phyloP scores from a whole-genome alignment of 108 stramenopile species.

The Conticribra guillardii region DNA sequence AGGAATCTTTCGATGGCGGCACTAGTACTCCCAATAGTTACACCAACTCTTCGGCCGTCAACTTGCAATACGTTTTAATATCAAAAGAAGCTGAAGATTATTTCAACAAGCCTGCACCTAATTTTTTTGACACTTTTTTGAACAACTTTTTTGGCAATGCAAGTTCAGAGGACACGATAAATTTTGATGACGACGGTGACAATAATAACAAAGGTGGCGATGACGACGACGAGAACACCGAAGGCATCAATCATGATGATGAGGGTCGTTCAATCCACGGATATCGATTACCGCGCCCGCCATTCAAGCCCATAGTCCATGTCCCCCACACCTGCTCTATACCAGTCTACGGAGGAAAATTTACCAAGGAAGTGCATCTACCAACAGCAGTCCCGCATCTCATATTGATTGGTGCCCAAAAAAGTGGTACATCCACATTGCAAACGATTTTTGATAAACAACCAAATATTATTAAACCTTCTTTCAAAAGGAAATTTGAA shows the following conservation, averaged over 20 bases:
- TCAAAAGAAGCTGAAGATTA: not conserved
- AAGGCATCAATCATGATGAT: not conserved
- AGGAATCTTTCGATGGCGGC: too few relatives aligned
- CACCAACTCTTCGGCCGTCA: not conserved
- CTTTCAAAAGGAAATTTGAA: slow-evolving; percentile 1
- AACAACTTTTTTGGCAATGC: not conserved
- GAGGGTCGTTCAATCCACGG: not conserved
- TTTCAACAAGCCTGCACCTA: not conserved
- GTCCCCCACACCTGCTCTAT: slow-evolving; percentile 11
- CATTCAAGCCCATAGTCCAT: not conserved
- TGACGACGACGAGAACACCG: not conserved
- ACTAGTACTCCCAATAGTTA: not conserved
- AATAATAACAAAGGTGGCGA: not conserved
- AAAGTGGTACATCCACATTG: slow-evolving; percentile 5
- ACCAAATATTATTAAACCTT: slow-evolving; percentile 5
- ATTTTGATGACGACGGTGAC: not conserved
- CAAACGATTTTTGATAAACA: slow-evolving; percentile 3
- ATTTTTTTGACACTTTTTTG: not conserved
- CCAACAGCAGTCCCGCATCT: slow-evolving; percentile 13
- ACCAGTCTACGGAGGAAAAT: not conserved
- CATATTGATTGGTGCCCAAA: slow-evolving; percentile 25
- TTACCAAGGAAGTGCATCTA: slow-evolving; percentile 1
- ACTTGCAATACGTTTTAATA: not conserved
- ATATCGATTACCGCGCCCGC: slow-evolving; percentile 1
- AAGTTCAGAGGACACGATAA: not conserved